Conservation (phyloP, 192 early-diverging fungal genomes). For the Backusella liffmaniae region DNA sequence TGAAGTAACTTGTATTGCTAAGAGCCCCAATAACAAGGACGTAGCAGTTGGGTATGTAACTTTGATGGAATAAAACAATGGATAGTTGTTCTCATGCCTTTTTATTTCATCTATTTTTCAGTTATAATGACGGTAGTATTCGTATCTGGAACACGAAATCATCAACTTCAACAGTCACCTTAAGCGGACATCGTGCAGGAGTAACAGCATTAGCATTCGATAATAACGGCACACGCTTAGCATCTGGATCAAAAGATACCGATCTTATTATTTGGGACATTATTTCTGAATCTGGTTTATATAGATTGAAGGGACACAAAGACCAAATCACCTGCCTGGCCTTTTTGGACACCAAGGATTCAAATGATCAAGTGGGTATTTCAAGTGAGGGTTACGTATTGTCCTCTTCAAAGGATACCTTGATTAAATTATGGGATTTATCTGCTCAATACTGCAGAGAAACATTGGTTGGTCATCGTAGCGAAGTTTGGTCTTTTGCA, state of each 20-base stretch:
- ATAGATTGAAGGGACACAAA: conserved; percentile 90
- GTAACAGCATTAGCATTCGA: conserved; percentile 88
- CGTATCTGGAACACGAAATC: conserved; percentile 77
- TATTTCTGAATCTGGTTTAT: conserved; percentile 86
- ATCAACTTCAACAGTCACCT: conserved; percentile 60
- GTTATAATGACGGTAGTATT: conserved; percentile 90
- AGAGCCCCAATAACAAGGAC: conserved; percentile 63
- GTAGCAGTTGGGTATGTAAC: conserved; percentile 80
- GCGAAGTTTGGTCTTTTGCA: conserved; percentile 91
- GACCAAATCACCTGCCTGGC: conserved; percentile 83
- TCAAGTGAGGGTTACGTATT: conserved; percentile 69
- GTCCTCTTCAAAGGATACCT: conserved; percentile 92
- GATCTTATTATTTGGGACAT: conserved; percentile 97
- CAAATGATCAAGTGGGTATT: conserved; percentile 38
- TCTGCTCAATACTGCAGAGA: conserved; percentile 93
- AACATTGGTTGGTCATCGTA: conserved; percentile 89
- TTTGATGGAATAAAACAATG: not conserved
- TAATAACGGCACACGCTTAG: conserved; percentile 73
- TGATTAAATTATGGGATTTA: conserved; percentile 96
- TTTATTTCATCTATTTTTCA: conserved; percentile 1
- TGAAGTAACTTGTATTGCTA: conserved; percentile 81
- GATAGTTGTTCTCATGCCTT: not conserved
- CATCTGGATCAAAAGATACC: conserved; percentile 90
- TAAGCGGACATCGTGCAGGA: conserved; percentile 90
- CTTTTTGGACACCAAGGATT: conserved; percentile 50